Evolutionary conservation across 495 filamentous ascomycete species (phyloP).

Genomic region (Gamarada debralockiae): DNA sequence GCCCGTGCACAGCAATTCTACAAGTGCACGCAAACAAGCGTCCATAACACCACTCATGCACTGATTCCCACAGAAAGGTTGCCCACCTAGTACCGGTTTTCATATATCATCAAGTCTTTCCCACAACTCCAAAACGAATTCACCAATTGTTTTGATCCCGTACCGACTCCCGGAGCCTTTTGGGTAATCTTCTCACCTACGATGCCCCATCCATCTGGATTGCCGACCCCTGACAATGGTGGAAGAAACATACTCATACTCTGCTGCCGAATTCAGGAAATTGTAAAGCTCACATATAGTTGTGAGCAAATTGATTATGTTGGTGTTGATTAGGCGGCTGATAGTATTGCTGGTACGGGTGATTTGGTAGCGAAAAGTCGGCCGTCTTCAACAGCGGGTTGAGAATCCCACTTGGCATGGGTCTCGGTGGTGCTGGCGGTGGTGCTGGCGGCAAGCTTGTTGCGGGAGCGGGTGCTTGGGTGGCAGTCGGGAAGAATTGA

Average conservation of each 20-base stretch:
- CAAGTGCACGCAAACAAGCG: no score
- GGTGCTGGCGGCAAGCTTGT: constrained; percentile 15
- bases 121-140: not conserved
- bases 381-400: constrained; percentile 65
- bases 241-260: no score
- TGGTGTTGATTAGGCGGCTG: constrained; percentile 36
- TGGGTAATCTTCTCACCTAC: no score
- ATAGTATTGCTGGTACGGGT: constrained; percentile 71
- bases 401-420: constrained; percentile 37
- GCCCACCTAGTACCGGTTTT: not conserved
- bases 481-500: constrained; percentile 17
- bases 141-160: no score
- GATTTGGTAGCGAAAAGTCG: constrained; percentile 68
- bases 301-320: constrained; percentile 20
- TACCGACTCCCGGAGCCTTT: no score
- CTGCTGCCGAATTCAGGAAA: no score
- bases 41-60: no score
- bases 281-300: constrained; percentile 10
- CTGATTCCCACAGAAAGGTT: no score
- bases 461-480: not conserved
- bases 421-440: constrained; percentile 20
- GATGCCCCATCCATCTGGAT: no score
- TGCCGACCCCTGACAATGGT: no score
- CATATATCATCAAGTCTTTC: not conserved
- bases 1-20: no score